Conservation (phyloP, 1,139 yeast species). For the Geotrichum reessii region DNA sequence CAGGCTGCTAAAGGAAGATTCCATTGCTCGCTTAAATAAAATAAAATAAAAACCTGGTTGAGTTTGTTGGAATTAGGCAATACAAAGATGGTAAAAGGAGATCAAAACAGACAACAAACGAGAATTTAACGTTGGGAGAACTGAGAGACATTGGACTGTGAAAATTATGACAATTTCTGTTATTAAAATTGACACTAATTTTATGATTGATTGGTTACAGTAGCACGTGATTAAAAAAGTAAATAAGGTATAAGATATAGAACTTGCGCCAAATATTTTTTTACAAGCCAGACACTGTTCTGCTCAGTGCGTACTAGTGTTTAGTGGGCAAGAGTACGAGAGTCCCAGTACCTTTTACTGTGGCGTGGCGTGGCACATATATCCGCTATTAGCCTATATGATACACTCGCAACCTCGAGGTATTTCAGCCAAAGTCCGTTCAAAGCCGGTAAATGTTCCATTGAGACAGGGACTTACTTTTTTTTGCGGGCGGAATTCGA, state of each 20-base stretch:
- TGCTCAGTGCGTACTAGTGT: neutral
- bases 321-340: neutral
- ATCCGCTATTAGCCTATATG: neutral
- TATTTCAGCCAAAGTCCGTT: neutral
- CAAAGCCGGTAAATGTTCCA: neutral
- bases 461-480: neutral
- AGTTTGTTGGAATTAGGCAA: neutral
- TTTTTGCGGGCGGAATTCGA: too few species aligned
- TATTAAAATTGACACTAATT: neutral
- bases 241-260: neutral
- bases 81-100: neutral
- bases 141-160: too few species aligned
- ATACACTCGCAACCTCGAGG: neutral
- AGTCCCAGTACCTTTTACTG: neutral
- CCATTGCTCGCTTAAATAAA: neutral
- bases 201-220: neutral
- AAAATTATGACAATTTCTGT: neutral
- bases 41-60: neutral
- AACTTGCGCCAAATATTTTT: neutral
- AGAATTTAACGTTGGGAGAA: neutral
- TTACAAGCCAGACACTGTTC: neutral
- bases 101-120: neutral
- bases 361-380: neutral
- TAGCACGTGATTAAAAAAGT: neutral
- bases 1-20: neutral